Conservation (phyloP, 2,329 filamentous ascomycete species). For the Monilinia fructigena region DNA sequence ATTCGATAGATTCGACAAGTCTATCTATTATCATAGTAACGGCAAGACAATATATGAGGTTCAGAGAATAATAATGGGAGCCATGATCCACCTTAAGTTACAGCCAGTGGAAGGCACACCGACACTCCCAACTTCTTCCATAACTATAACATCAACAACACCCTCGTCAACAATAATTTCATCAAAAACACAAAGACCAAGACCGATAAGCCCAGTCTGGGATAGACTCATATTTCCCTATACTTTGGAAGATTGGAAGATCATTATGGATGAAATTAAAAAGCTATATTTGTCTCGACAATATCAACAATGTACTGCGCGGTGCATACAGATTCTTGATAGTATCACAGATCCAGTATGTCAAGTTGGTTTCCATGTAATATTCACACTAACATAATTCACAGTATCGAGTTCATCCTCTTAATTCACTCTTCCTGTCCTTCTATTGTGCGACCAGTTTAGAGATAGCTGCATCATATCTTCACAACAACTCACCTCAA, state of each 20-base stretch:
- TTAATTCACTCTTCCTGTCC: slow-evolving; percentile 38
- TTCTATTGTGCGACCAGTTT: slow-evolving; percentile 39
- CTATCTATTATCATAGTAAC: slow-evolving; percentile 5
- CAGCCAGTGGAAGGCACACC: slow-evolving; percentile 18
- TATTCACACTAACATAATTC: slow-evolving; percentile 17
- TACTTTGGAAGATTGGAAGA: slow-evolving; percentile 35
- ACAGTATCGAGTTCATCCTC: slow-evolving; percentile 34
- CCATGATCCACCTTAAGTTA: slow-evolving; percentile 22
- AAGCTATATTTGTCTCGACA: slow-evolving; percentile 34
- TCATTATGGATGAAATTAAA: slow-evolving; percentile 38
- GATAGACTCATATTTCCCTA: slow-evolving; percentile 31
- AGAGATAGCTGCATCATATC: slow-evolving; percentile 34
- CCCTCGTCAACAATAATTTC: slow-evolving; percentile 11
- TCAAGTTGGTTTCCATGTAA: slow-evolving; percentile 22
- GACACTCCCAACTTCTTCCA: neutral
- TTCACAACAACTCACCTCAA: slow-evolving; percentile 31
- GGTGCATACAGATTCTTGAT: slow-evolving; percentile 37
- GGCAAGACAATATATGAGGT: neutral
- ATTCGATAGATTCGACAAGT: neutral
- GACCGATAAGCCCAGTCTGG: slow-evolving; percentile 27
- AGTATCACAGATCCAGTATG: slow-evolving; percentile 36
- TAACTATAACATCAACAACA: slow-evolving; percentile 13
- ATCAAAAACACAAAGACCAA: slow-evolving; percentile 25
- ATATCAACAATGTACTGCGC: slow-evolving; percentile 37
- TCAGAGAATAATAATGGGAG: slow-evolving; percentile 3